Conservation (phyloP, 768 basidiomycete species). For the Rhodotorula paludigena region DNA sequence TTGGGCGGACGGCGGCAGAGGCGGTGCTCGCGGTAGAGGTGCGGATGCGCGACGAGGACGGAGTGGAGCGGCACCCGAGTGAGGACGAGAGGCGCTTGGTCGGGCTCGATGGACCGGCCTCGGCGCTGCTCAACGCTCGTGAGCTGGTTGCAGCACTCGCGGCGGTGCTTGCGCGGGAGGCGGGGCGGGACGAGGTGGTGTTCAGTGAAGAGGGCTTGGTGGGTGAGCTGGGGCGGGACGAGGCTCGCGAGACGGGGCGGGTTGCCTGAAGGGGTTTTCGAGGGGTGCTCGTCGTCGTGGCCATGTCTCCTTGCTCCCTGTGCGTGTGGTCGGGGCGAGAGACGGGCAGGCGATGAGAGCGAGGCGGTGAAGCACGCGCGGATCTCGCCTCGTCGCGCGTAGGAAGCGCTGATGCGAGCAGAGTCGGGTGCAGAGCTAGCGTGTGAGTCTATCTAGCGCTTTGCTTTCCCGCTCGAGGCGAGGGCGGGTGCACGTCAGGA, state of each 20-base stretch:
- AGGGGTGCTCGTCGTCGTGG: not conserved
- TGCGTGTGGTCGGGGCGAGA: no score
- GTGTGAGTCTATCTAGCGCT: no score
- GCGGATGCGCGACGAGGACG: not conserved
- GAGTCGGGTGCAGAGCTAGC: no score
- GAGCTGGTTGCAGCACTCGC: not conserved
- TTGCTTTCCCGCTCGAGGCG: no score
- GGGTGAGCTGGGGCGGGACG: not conserved
- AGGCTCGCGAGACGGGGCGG: not conserved
- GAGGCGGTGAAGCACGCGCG: no score
- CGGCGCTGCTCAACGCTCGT: not conserved
- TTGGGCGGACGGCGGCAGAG: not conserved
- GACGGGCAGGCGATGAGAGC: no score
- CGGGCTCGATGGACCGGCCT: not conserved
- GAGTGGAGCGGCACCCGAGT: not conserved
- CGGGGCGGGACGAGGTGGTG: not conserved
- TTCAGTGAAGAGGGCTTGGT: not conserved
- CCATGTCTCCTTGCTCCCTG: no score
- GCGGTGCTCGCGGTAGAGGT: not conserved
- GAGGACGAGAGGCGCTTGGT: not conserved
- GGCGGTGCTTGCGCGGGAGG: not conserved
- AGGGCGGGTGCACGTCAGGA: no score
- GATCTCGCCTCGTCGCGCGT: no score
- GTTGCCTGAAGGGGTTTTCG: not conserved
- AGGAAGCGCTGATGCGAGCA: no score